phyloP scores from a whole-genome alignment of 148 eudicot species.

The Nepenthes mirabilis region DNA sequence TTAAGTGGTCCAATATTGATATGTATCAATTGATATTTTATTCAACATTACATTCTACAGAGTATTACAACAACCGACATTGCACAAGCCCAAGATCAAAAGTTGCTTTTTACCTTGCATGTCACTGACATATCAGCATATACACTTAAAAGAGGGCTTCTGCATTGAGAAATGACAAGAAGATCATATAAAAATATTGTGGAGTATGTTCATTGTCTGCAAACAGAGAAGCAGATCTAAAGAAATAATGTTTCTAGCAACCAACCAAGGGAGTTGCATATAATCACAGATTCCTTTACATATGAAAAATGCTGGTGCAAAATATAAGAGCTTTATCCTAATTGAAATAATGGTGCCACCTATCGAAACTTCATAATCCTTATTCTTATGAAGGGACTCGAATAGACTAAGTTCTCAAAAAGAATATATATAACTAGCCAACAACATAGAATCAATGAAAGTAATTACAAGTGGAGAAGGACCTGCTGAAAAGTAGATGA shows the following conservation, averaged over 20 bases:
- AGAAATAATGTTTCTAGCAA: background rate
- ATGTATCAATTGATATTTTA: no score
- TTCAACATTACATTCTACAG: no score
- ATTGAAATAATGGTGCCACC: no score
- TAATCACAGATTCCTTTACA: no score
- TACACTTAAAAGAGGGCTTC: slow-evolving; percentile 93
- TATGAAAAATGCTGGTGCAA: no score
- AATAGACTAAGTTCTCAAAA: no score
- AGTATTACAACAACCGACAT: background rate
- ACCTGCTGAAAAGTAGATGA: slow-evolving; percentile 97
- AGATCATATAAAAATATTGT: background rate
- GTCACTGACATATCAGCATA: slow-evolving; percentile 98
- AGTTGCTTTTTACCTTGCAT: slow-evolving; percentile 59
- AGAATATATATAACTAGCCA: background rate
- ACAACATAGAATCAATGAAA: background rate
- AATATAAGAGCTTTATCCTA: no score
- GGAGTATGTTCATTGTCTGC: background rate
- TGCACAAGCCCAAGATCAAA: background rate
- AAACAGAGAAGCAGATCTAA: background rate
- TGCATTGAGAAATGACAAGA: slow-evolving; percentile 19
- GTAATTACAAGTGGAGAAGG: slow-evolving; percentile 7
- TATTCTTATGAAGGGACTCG: no score
- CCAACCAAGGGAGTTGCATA: background rate
- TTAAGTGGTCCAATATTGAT: no score
- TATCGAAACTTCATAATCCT: no score